Evolutionary conservation across 306 rosid species (phyloP).

Genomic region (Cicer chorassanicum): DNA sequence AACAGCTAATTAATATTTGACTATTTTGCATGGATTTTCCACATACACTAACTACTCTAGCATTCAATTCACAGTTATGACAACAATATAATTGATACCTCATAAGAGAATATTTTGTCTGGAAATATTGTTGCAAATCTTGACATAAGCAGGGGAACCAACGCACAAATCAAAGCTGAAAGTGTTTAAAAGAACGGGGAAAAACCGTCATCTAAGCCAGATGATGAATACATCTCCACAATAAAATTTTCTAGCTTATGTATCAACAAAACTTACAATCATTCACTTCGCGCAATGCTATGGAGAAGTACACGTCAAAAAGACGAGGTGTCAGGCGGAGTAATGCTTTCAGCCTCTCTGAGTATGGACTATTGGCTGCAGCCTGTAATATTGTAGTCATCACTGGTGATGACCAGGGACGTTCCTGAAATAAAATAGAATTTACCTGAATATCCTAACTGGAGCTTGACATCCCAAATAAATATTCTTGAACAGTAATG

Average conservation of each 20-base stretch:
- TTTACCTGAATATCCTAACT: constrained; percentile 32
- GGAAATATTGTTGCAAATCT: constrained; percentile 84
- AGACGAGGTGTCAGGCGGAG: constrained; percentile 71
- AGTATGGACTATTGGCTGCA: constrained; percentile 70
- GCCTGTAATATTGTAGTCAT: constrained; percentile 67
- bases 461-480: constrained; percentile 13
- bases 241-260: constrained; percentile 31
- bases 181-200: constrained; percentile 38
- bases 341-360: constrained; percentile 77
- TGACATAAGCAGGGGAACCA: constrained; percentile 90
- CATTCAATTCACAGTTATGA: not conserved
- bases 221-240: constrained; percentile 33
- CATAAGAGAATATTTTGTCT: constrained; percentile 74
- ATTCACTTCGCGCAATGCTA: constrained; percentile 74
- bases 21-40: constrained; percentile 32
- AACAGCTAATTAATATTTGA: not conserved
- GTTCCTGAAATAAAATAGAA: constrained; percentile 68
- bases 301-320: constrained; percentile 78
- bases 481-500: not conserved
- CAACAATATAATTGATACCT: constrained; percentile 59
- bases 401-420: constrained; percentile 94
- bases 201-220: constrained; percentile 31
- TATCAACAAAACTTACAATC: constrained; percentile 65
- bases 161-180: constrained; percentile 94
- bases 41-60: constrained; percentile 18